phyloP scores from a whole-genome alignment of 1,284 basidiomycete genomes.

The Irpex sp. region DNA sequence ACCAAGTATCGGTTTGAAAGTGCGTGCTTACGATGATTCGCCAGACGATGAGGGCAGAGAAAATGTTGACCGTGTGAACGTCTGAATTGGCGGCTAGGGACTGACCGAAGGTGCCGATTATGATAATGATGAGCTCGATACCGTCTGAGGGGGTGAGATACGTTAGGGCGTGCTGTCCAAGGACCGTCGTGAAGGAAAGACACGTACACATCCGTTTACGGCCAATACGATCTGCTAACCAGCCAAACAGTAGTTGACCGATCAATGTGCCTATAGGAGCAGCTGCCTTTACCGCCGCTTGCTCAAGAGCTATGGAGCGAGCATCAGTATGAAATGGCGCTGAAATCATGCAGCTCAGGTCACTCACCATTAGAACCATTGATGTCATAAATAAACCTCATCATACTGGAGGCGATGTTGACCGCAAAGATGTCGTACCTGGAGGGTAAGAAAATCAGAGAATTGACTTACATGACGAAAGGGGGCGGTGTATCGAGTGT shows the following conservation, averaged over 20 bases:
- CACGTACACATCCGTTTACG: constrained; percentile 48
- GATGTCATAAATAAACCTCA: constrained; percentile 70
- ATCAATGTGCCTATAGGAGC: constrained; percentile 60
- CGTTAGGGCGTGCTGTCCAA: constrained; percentile 15
- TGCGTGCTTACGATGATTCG: constrained; percentile 37
- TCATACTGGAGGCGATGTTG: constrained; percentile 73
- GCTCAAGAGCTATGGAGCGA: constrained; percentile 33
- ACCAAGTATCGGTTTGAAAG: background rate
- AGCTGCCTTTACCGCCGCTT: constrained; percentile 78
- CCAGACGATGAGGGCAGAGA: constrained; percentile 59
- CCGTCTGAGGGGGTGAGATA: constrained; percentile 43
- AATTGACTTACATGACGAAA: background rate
- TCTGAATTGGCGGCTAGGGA: constrained; percentile 47
- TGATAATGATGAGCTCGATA: constrained; percentile 55
- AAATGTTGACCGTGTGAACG: constrained; percentile 49
- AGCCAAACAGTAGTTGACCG: constrained; percentile 57
- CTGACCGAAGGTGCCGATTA: constrained; percentile 46
- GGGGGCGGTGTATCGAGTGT: background rate
- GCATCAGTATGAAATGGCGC: background rate
- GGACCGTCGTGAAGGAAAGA: constrained; percentile 10
- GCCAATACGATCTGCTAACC: constrained; percentile 52
- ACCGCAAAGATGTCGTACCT: constrained; percentile 77
- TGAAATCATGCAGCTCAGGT: background rate
- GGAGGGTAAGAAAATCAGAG: background rate
- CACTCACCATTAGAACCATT: background rate